Conservation (phyloP, 1,139 yeast species). For the Meyerozyma sp. region DNA sequence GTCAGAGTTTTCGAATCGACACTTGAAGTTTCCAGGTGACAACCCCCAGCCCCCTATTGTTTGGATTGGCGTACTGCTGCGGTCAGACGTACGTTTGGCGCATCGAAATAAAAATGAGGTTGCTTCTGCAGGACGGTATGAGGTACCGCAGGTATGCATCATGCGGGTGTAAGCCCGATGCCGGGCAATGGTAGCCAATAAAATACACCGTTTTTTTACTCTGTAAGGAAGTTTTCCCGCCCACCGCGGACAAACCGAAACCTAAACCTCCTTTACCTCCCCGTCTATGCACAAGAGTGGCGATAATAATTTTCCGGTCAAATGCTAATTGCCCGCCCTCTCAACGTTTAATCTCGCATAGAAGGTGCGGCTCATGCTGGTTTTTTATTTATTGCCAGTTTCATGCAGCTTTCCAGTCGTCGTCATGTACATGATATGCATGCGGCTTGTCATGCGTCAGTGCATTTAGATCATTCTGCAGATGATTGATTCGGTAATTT, state of each 20-base stretch:
- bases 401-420: not conserved
- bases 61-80: not conserved
- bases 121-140: slow-evolving; percentile 1
- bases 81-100: not conserved
- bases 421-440: not conserved
- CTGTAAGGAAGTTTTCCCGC: too few species aligned
- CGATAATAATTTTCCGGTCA: too few species aligned
- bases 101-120: not conserved
- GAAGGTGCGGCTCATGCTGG: not conserved
- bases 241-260: too few species aligned
- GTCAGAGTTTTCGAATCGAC: not conserved
- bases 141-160: not conserved
- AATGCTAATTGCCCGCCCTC: not conserved
- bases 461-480: slow-evolving; percentile 1
- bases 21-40: not conserved
- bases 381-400: not conserved
- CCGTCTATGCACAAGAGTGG: too few species aligned
- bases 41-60: not conserved
- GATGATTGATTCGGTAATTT: not conserved
- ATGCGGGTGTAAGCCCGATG: not conserved
- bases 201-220: not conserved
- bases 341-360: not conserved
- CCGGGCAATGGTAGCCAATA: not conserved
- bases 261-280: too few species aligned
- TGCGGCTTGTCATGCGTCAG: not conserved